These are phyloP conservation scores for Pythium insidiosum DNA, from an alignment of 352 stramenopile species.

Conservation along the genomic window DNA sequence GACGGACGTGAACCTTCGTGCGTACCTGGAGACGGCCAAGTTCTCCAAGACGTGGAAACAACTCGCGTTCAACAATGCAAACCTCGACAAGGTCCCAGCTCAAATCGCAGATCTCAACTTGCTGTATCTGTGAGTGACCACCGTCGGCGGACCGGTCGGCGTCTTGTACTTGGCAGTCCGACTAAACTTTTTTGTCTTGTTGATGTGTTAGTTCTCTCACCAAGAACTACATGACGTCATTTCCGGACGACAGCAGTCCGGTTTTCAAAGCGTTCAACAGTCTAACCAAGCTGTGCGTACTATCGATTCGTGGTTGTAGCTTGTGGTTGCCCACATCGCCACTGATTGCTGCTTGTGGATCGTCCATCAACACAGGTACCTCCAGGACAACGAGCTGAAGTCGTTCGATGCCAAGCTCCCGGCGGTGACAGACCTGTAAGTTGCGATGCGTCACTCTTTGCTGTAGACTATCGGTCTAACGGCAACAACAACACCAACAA, in stretches of 20 bases:
- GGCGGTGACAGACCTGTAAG: constrained; percentile 20
- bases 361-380: constrained; percentile 11
- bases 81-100: constrained; percentile 31
- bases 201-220: too few species aligned
- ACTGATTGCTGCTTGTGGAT: too few species aligned
- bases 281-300: constrained; percentile 17
- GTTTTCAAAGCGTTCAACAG: constrained; percentile 22
- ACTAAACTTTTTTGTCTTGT: too few species aligned
- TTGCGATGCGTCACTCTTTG: too few species aligned
- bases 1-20: constrained; percentile 16
- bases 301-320: background rate
- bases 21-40: background rate
- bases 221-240: constrained; percentile 37
- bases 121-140: too few species aligned
- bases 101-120: constrained; percentile 28
- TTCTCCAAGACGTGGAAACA: constrained; percentile 10
- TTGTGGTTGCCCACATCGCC: background rate
- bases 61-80: constrained; percentile 37
- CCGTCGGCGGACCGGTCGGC: too few species aligned
- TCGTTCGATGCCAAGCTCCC: constrained; percentile 26
- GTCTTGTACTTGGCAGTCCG: too few species aligned
- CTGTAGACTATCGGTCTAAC: too few species aligned
- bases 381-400: constrained; percentile 35
- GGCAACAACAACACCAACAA: too few species aligned
- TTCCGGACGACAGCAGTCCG: constrained; percentile 23